Conservation (phyloP, 306 rosid genomes). For the Vigna hirtella region DNA sequence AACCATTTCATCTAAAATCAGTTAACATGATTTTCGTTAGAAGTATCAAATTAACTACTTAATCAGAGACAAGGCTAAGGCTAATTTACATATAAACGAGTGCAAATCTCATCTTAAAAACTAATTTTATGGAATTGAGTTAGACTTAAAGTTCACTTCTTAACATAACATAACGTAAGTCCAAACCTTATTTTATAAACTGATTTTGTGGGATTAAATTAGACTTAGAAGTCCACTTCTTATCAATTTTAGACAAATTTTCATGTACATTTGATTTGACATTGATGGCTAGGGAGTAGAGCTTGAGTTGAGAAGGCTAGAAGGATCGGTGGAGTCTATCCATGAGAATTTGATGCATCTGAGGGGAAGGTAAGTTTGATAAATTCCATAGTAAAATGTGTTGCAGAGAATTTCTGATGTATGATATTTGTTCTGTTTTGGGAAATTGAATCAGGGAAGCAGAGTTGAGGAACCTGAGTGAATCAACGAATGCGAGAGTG, state of each 20-base stretch:
- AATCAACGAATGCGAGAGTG: constrained; percentile 74
- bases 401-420: neutral
- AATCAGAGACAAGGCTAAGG: too few relatives aligned
- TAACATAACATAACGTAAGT: too few relatives aligned
- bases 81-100: too few relatives aligned
- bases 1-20: too few relatives aligned
- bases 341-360: constrained; percentile 76
- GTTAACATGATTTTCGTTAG: too few relatives aligned
- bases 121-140: too few relatives aligned
- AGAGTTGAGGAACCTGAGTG: constrained; percentile 80
- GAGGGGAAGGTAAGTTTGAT: constrained; percentile 65
- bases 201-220: rapidly evolving
- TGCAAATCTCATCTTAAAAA: too few relatives aligned
- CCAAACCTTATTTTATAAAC: too few relatives aligned
- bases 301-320: constrained; percentile 88
- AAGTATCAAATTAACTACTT: too few relatives aligned
- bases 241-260: too few relatives aligned
- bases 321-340: constrained; percentile 83
- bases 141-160: too few relatives aligned
- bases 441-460: constrained; percentile 65
- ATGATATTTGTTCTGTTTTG: neutral
- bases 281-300: constrained; percentile 72
- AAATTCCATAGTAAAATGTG: neutral
- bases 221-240: too few relatives aligned
- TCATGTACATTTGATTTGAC: neutral